These are phyloP conservation scores for Boletus rubescentipes DNA, from an alignment of 768 basidiomycete genomes.

Conservation along the genomic window DNA sequence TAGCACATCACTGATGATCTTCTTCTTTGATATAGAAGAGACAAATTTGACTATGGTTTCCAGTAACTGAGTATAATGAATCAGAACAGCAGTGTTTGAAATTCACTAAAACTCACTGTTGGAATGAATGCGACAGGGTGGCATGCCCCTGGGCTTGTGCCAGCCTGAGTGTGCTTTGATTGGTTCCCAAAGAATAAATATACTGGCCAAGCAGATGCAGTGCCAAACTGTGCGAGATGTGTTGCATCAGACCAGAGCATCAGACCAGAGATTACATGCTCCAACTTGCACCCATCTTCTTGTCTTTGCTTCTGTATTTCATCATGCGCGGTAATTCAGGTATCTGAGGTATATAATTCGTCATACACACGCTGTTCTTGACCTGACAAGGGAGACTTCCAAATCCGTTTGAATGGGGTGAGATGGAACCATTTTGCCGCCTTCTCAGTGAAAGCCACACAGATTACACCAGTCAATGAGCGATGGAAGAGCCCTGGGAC, in stretches of 20 bases:
- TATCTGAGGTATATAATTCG: constrained; percentile 26
- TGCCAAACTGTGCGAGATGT: background rate
- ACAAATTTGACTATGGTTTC: background rate
- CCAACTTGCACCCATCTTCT: constrained; percentile 14
- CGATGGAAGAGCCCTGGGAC: constrained; percentile 31
- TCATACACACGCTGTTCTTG: constrained; percentile 17
- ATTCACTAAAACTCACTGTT: background rate
- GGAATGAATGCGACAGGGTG: too few relatives aligned
- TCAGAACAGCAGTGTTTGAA: too few relatives aligned
- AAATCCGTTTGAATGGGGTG: constrained; percentile 25
- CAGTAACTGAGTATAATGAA: background rate
- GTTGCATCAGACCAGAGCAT: background rate
- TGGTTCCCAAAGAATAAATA: background rate
- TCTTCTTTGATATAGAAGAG: background rate
- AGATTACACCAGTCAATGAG: constrained; percentile 17
- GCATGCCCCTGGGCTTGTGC: too few relatives aligned
- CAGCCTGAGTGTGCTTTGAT: too few relatives aligned
- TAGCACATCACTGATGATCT: background rate
- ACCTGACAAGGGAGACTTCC: constrained; percentile 9
- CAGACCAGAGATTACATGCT: too few relatives aligned
- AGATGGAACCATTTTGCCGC: constrained; percentile 21
- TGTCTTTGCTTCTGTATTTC: constrained; percentile 19
- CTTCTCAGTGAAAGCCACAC: constrained; percentile 3
- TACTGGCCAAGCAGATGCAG: background rate
- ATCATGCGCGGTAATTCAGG: constrained; percentile 21